Percentiles rank a stretch among this genome's conserved stretches.
Conservation (phyloP, 2,329 filamentous ascomycete genomes). For the Xylaria sp. region DNA sequence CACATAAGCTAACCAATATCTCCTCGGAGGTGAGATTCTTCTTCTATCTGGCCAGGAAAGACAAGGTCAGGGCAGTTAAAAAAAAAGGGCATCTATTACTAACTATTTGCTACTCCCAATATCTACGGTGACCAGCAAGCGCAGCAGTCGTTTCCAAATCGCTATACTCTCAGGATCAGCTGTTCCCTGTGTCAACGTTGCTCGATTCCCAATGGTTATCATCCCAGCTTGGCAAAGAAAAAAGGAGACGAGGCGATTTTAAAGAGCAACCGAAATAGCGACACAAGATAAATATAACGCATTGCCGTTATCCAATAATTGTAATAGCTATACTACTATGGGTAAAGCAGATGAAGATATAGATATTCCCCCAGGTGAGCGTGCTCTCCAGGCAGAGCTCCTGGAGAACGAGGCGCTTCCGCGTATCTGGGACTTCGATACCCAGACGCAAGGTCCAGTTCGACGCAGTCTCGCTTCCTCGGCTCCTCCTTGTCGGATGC, state of each 20-base stretch:
- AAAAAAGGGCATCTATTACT: not conserved
- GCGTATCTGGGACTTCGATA: constrained; percentile 64
- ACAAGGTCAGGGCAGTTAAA: too few relatives aligned
- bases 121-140: constrained; percentile 8
- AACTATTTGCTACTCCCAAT: not conserved
- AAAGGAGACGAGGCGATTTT: too few relatives aligned
- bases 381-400: too few relatives aligned
- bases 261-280: too few relatives aligned
- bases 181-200: constrained; percentile 23
- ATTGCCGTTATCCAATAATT: too few relatives aligned
- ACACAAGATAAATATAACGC: too few relatives aligned
- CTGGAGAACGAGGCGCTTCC: constrained; percentile 61
- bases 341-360: too few relatives aligned
- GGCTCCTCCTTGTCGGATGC: constrained; percentile 66
- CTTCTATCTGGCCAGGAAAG: too few relatives aligned
- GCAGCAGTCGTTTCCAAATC: constrained; percentile 27
- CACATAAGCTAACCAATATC: too few relatives aligned
- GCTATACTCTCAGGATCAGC: constrained; percentile 21
- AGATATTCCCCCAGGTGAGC: too few relatives aligned
- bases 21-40: too few relatives aligned
- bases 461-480: constrained; percentile 66
- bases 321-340: too few relatives aligned
- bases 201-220: constrained; percentile 27
- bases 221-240: constrained; percentile 11
- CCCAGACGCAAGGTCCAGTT: constrained; percentile 69